A percentile compares a stretch with the other conserved stretches of the same genome.
These are phyloP conservation scores for Taiozyma sp. DNA, from an alignment of 1,139 yeast genomes.

Conservation along the genomic window DNA sequence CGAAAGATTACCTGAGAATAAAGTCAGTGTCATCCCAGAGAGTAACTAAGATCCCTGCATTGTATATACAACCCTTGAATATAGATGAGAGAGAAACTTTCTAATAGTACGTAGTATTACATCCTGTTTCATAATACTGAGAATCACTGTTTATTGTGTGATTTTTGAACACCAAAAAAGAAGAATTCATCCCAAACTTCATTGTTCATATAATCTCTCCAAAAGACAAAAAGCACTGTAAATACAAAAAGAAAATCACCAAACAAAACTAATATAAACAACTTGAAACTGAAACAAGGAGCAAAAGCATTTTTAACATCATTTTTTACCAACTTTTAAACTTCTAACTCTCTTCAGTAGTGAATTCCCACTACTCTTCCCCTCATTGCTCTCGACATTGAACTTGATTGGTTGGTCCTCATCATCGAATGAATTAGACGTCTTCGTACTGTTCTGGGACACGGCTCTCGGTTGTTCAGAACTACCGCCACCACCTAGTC, in stretches of 20 bases:
- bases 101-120: no score
- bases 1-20: slow-evolving; percentile 44
- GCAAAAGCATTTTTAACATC: not conserved
- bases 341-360: slow-evolving; percentile 83
- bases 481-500: slow-evolving; percentile 41
- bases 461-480: slow-evolving; percentile 2
- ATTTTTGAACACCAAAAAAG: not conserved
- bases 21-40: not conserved
- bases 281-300: not conserved
- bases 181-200: not conserved
- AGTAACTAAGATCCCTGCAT: not conserved
- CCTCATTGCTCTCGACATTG: slow-evolving; percentile 6
- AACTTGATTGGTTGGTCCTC: slow-evolving; percentile 27
- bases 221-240: not conserved
- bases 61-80: not conserved
- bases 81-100: not conserved
- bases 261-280: not conserved
- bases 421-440: slow-evolving; percentile 21
- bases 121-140: not conserved
- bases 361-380: slow-evolving; percentile 35
- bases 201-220: not conserved
- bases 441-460: slow-evolving; percentile 1
- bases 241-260: not conserved
- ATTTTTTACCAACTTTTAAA: slow-evolving; percentile 57
- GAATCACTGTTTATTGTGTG: not conserved